Evolutionary conservation across 2,329 filamentous ascomycete genomes (phyloP).

Genomic region (Calonectria crousiana): DNA sequence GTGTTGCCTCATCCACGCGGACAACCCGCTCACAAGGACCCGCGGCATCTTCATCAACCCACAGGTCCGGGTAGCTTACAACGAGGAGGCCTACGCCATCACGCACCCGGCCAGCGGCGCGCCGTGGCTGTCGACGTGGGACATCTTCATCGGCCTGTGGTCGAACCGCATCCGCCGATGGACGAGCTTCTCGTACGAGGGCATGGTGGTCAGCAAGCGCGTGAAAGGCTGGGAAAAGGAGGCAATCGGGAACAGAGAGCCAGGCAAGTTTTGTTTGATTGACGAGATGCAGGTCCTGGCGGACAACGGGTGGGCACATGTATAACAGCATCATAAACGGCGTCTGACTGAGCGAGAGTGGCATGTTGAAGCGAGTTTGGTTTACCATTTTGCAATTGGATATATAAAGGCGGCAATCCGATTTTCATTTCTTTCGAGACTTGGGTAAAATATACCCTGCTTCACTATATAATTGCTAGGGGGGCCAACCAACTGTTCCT

Average conservation of each 20-base stretch:
- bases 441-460: background rate
- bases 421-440: background rate
- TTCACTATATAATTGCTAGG: background rate
- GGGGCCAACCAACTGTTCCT: background rate
- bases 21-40: slow-evolving; percentile 69
- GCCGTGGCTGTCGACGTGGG: slow-evolving; percentile 61
- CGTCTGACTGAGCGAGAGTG: background rate
- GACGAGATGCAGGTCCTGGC: slow-evolving; percentile 73
- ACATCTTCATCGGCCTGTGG: slow-evolving; percentile 69
- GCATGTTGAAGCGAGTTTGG: background rate
- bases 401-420: background rate
- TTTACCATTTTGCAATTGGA: background rate
- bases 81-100: slow-evolving; percentile 61
- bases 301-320: slow-evolving; percentile 70
- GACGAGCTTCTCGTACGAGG: slow-evolving; percentile 45
- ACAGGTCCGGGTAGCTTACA: slow-evolving; percentile 76
- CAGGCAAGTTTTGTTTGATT: slow-evolving; percentile 65
- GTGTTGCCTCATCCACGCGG: slow-evolving; percentile 82
- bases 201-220: slow-evolving; percentile 53
- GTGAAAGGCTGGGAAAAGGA: slow-evolving; percentile 54
- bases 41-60: slow-evolving; percentile 77
- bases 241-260: slow-evolving; percentile 53
- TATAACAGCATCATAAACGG: slow-evolving; percentile 46
- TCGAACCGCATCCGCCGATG: slow-evolving; percentile 65
- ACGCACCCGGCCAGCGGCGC: slow-evolving; percentile 54